phyloP scores from a whole-genome alignment of 139 green algal species.

The Micromonas commoda region DNA sequence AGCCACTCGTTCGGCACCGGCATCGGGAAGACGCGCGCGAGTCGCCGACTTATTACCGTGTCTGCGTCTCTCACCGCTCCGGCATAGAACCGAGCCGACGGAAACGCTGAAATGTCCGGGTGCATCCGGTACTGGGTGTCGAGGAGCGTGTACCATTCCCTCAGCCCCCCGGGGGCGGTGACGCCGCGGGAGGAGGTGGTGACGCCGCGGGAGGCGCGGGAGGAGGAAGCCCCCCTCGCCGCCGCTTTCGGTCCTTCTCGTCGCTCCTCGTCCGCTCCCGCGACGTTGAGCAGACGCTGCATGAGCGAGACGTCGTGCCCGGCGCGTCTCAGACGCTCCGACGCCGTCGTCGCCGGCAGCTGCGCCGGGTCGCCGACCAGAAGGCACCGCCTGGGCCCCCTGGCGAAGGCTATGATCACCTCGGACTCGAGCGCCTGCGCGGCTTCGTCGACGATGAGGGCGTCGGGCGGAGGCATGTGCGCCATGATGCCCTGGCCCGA shows the following conservation, averaged over 20 bases:
- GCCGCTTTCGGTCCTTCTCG: too few species aligned
- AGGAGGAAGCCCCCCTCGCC: too few species aligned
- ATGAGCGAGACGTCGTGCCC: constrained; percentile 73
- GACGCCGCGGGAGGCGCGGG: too few species aligned
- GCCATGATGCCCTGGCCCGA: background rate
- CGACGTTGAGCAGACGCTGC: constrained; percentile 58
- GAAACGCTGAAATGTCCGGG: constrained; percentile 72
- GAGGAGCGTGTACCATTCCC: constrained; percentile 13
- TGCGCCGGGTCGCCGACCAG: constrained; percentile 41
- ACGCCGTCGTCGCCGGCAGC: constrained; percentile 52
- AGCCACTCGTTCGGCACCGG: constrained; percentile 10
- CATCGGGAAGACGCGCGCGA: background rate
- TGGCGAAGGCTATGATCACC: constrained; percentile 12
- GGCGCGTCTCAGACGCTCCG: constrained; percentile 44
- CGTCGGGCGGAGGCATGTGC: background rate
- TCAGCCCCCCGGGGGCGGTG: too few species aligned
- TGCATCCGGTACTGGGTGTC: constrained; percentile 87
- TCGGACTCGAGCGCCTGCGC: constrained; percentile 23
- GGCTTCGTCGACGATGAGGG: constrained; percentile 28
- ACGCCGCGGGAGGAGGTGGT: too few species aligned
- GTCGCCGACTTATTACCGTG: background rate
- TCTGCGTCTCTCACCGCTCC: constrained; percentile 52
- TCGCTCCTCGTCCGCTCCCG: background rate
- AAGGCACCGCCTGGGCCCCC: background rate
- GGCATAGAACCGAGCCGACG: constrained; percentile 72